phyloP scores from a whole-genome alignment of 352 stramenopile species.

The Phytophthora colocasiae region DNA sequence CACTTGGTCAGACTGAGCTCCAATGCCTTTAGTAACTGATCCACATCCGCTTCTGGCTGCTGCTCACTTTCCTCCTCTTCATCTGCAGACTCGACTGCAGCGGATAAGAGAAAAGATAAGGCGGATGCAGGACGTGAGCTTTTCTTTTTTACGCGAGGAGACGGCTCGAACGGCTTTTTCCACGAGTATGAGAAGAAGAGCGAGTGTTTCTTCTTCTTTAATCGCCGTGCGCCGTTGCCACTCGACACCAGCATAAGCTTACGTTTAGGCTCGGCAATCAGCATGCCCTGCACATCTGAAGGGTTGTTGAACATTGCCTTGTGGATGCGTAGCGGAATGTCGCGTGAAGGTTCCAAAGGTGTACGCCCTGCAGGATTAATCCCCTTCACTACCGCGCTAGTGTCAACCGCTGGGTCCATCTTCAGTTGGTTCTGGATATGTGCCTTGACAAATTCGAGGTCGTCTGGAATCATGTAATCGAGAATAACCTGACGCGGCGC shows the following conservation, averaged over 20 bases:
- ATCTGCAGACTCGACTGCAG: conserved; percentile 69
- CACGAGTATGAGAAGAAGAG: conserved; percentile 82
- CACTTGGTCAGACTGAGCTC: conserved; percentile 61
- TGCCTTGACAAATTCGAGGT: conserved; percentile 72
- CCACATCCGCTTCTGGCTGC: conserved; percentile 70
- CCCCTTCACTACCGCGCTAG: conserved; percentile 34
- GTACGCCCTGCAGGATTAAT: conserved; percentile 42
- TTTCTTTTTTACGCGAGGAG: conserved; percentile 78
- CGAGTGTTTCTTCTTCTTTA: conserved; percentile 90
- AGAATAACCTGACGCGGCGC: conserved; percentile 70
- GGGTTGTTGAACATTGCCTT: conserved; percentile 89
- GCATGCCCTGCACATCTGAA: conserved; percentile 72
- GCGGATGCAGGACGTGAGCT: conserved; percentile 66
- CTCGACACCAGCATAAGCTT: conserved; percentile 80
- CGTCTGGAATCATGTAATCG: conserved; percentile 62
- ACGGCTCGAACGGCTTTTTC: conserved; percentile 80
- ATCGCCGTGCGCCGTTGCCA: conserved; percentile 65
- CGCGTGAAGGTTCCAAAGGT: conserved; percentile 43
- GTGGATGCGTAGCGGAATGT: conserved; percentile 84
- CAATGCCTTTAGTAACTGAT: conserved; percentile 58
- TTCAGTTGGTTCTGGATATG: conserved; percentile 66
- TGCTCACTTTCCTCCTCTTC: conserved; percentile 77
- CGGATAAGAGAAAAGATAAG: conserved; percentile 84
- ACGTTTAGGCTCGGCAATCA: conserved; percentile 84
- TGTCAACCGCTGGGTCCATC: conserved; percentile 38